phyloP scores from a whole-genome alignment of 192 early-diverging fungal genomes.

The Coemansia sp. region DNA sequence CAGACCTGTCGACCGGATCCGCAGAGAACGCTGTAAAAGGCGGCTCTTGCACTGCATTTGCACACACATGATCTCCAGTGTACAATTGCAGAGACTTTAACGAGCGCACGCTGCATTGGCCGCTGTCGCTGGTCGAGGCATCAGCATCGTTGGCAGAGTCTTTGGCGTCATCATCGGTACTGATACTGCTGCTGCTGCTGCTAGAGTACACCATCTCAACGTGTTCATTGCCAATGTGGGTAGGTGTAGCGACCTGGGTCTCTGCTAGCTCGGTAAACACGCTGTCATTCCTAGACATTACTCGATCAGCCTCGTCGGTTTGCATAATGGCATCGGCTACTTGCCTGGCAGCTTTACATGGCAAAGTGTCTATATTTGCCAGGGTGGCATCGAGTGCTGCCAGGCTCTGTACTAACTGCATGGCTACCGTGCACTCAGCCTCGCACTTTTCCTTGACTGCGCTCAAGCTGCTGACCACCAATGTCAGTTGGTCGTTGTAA shows the following conservation, averaged over 20 bases:
- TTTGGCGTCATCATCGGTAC: neutral
- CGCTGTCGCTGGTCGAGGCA: neutral
- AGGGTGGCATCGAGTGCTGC: conserved; percentile 11
- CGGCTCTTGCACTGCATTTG: neutral
- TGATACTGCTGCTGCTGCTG: conserved; percentile 3
- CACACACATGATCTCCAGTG: neutral
- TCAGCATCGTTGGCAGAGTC: neutral
- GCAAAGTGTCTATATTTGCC: neutral
- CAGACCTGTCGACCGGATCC: neutral
- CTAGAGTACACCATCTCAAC: neutral
- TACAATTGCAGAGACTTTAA: conserved; percentile 6
- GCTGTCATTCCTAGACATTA: neutral
- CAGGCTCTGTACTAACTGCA: conserved; percentile 13
- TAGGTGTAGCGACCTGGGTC: conserved; percentile 6
- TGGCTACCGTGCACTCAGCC: conserved; percentile 2
- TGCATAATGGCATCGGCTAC: neutral
- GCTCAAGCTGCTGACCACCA: conserved; percentile 10
- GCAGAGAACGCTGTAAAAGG: neutral
- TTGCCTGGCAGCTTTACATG: neutral
- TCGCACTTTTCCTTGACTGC: conserved; percentile 14
- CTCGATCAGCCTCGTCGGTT: neutral
- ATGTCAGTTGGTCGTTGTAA: neutral
- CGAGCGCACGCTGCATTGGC: conserved; percentile 8
- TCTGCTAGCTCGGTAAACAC: conserved; percentile 5
- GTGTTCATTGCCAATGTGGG: neutral